These are phyloP conservation scores for Clavulina sp. DNA, from an alignment of 768 basidiomycete species.

Conservation along the genomic window DNA sequence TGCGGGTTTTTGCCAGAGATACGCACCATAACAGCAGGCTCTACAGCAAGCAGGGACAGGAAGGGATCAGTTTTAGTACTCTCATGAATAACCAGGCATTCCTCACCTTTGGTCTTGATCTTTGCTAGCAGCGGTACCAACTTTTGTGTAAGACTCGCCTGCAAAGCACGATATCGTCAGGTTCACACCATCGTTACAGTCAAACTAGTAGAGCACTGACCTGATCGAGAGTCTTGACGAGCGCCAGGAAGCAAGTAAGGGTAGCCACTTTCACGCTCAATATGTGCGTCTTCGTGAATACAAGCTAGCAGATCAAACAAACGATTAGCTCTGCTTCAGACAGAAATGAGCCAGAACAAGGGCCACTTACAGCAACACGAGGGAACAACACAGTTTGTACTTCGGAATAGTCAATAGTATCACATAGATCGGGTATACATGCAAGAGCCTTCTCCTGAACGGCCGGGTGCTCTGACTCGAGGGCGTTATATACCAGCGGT, in stretches of 20 bases:
- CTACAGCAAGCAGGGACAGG: conserved; percentile 23
- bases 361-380: conserved; percentile 73
- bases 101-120: conserved; percentile 61
- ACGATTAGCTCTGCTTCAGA: background rate
- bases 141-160: conserved; percentile 84
- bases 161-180: background rate
- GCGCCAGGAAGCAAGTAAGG: conserved; percentile 58
- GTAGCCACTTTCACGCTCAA: conserved; percentile 85
- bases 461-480: conserved; percentile 85
- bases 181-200: no score
- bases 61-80: background rate
- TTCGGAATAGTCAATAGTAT: conserved; percentile 88
- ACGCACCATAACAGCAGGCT: conserved; percentile 80
- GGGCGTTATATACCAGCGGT: conserved; percentile 84
- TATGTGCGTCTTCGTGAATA: conserved; percentile 84
- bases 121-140: conserved; percentile 86
- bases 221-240: conserved; percentile 85
- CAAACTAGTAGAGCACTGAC: conserved; percentile 20
- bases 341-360: conserved; percentile 1
- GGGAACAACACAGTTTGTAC: conserved; percentile 82
- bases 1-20: background rate
- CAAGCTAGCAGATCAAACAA: conserved; percentile 34
- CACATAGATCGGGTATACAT: conserved; percentile 72
- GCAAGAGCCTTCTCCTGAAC: conserved; percentile 85
- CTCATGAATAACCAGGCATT: background rate